Percentiles rank a stretch among this genome's conserved stretches.
Evolutionary conservation across 148 eudicot genomes (phyloP).

Genomic region (Suaeda aralocaspica): DNA sequence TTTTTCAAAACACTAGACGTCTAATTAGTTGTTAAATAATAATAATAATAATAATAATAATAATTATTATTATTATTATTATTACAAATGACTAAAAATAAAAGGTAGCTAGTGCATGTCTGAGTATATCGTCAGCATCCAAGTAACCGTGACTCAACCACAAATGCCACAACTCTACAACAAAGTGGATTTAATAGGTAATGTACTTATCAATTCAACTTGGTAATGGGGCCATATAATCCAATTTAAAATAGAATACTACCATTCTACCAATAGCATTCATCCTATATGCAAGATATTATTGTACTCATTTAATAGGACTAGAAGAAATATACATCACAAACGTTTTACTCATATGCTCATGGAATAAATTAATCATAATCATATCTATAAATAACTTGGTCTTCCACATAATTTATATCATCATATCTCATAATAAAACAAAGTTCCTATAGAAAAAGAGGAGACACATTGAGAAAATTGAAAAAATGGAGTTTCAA

Average conservation of each 20-base stretch:
- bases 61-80: no score
- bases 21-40: no score
- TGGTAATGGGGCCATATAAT: slow-evolving; percentile 2
- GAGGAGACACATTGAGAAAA: slow-evolving; percentile 5
- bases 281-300: neutral
- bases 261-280: neutral
- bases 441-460: neutral
- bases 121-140: neutral
- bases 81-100: no score
- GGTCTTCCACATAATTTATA: neutral
- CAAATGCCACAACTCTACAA: slow-evolving; percentile 5
- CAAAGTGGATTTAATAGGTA: neutral
- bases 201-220: slow-evolving; percentile 15
- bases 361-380: neutral
- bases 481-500: slow-evolving; percentile 42
- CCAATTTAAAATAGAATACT: no score
- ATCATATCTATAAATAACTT: slow-evolving; percentile 8
- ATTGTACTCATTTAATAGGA: neutral
- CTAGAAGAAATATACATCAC: slow-evolving; percentile 9
- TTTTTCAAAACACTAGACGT: no score
- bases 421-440: neutral
- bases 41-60: no score
- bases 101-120: slow-evolving; percentile 4
- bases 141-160: slow-evolving; percentile 5
- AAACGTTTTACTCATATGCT: neutral